Evolutionary conservation across 139 green algal genomes (phyloP).

Genomic region (Micractinium conductrix): DNA sequence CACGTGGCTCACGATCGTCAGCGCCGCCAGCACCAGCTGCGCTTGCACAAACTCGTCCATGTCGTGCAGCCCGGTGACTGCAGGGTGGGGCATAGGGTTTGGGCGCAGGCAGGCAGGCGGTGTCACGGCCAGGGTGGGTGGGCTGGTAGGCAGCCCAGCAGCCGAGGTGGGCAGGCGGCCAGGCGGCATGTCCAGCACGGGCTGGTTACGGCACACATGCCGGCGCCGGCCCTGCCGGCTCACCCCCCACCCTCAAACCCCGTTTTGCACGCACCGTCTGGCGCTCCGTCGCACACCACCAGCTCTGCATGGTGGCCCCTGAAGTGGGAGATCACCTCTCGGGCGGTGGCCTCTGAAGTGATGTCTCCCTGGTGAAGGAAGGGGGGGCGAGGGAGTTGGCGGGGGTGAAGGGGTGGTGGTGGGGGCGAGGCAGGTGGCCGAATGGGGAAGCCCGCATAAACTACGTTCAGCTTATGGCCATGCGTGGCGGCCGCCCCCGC

Average conservation of each 20-base stretch:
- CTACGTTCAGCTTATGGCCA: too few relatives aligned
- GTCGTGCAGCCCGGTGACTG: slow-evolving; percentile 99
- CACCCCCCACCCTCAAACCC: too few relatives aligned
- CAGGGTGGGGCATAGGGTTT: not conserved
- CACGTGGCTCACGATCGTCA: slow-evolving; percentile 87
- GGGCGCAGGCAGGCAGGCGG: not conserved
- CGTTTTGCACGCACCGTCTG: slow-evolving; percentile 72
- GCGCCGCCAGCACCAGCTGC: slow-evolving; percentile 93
- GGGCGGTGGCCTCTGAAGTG: slow-evolving; percentile 72
- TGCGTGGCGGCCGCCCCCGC: too few relatives aligned
- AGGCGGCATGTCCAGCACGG: too few relatives aligned
- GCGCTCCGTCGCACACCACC: slow-evolving; percentile 96
- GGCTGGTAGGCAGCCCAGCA: not conserved
- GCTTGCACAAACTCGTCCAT: slow-evolving; percentile 97
- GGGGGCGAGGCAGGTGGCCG: too few relatives aligned
- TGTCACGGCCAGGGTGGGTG: too few relatives aligned
- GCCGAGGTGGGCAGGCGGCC: not conserved
- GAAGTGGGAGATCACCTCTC: slow-evolving; percentile 89
- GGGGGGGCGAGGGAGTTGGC: not conserved
- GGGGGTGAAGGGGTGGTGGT: too few relatives aligned
- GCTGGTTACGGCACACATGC: too few relatives aligned
- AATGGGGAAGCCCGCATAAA: too few relatives aligned
- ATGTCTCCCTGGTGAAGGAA: slow-evolving; percentile 82
- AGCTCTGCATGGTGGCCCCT: slow-evolving; percentile 87
- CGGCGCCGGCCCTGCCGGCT: too few relatives aligned